Base-by-base conservation (phyloP, 257 asterid species). In the Solanum appendiculatum region DNA sequence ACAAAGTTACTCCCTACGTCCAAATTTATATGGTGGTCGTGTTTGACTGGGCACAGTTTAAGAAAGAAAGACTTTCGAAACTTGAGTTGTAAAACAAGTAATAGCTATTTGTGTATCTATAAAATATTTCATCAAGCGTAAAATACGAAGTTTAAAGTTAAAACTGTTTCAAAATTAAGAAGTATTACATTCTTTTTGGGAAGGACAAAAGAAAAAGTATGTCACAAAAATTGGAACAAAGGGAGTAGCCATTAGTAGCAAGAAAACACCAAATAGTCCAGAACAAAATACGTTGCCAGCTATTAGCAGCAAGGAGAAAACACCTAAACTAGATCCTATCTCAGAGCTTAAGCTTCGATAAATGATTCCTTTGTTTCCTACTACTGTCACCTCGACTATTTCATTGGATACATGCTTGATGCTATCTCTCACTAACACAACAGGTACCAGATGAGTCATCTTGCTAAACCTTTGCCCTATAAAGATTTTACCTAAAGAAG, bases 371-470 rank as follows among this genome's bases (percentile, higher is more conserved):
- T 21, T 23, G 29, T 73, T 73, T 34, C 81, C 1, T 73, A 25
- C 51, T 34, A 66, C 5, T 31, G 36, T 29, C 75, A 68, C 39
- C 75, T 68, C 23, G 20, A 64, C 73, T 64, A 27, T 64, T 64
- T 27, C 36, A 64, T 14, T 13, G 18, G 18, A 9, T 64, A 64
- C 10, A 25, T 64, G 73, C 11, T 20, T 54, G 25, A 54, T 54
- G 63, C 73, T 64, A 64, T 20, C 36, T 25, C 73, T 29, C 73
- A 25, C 73, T 64, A 64, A 27, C 73, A 58, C 68, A 23, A 64
- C 39, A 66, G 11, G 21, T 29, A 66, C 37, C 23, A 5, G 37
- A 29, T 66, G 64, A 56, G 2, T 93, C 94, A 83, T 91, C 90
- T 5, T 46, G 89, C 2, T 27, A 56, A 56, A 56, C 13, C 66